phyloP scores from a whole-genome alignment of 495 filamentous ascomycete genomes.

The Mytilinidion resinicola region DNA sequence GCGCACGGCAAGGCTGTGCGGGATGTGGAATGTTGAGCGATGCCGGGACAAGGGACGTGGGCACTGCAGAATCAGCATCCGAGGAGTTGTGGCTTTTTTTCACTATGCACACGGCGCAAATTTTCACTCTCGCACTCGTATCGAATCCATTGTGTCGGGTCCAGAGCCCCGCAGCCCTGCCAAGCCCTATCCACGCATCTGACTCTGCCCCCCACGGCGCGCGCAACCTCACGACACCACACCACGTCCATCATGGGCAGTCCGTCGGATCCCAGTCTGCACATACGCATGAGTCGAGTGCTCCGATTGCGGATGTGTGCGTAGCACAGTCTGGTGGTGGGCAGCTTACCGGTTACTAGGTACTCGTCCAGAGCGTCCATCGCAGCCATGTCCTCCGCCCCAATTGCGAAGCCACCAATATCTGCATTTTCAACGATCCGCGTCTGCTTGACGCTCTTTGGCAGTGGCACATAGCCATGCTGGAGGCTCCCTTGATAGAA shows the following conservation, averaged over 20 bases:
- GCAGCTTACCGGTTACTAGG: conserved; percentile 52
- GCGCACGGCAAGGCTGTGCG: background rate
- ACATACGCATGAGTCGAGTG: conserved; percentile 3
- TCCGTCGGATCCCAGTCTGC: conserved; percentile 34
- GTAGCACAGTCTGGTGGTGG: background rate
- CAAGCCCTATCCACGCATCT: conserved; percentile 5
- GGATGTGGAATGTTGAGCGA: background rate
- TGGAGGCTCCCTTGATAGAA: conserved; percentile 46
- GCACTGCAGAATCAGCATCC: background rate
- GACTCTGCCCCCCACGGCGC: background rate
- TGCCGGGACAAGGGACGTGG: conserved; percentile 3
- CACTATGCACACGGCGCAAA: background rate
- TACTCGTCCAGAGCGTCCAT: conserved; percentile 64
- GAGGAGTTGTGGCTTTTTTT: conserved; percentile 19
- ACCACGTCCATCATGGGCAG: conserved; percentile 18
- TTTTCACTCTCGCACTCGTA: background rate
- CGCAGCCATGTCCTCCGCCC: conserved; percentile 53
- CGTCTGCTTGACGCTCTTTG: conserved; percentile 61
- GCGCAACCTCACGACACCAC: background rate
- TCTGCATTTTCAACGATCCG: conserved; percentile 60
- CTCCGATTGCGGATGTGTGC: background rate
- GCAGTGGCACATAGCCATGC: conserved; percentile 66
- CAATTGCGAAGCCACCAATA: conserved; percentile 60
- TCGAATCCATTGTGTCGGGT: background rate
- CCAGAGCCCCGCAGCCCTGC: conserved; percentile 12